Evolutionary conservation across 2,329 filamentous ascomycete species (phyloP), one percentile per base, ranked within the genome.

Genomic region (Talaromyces sp.): DNA sequence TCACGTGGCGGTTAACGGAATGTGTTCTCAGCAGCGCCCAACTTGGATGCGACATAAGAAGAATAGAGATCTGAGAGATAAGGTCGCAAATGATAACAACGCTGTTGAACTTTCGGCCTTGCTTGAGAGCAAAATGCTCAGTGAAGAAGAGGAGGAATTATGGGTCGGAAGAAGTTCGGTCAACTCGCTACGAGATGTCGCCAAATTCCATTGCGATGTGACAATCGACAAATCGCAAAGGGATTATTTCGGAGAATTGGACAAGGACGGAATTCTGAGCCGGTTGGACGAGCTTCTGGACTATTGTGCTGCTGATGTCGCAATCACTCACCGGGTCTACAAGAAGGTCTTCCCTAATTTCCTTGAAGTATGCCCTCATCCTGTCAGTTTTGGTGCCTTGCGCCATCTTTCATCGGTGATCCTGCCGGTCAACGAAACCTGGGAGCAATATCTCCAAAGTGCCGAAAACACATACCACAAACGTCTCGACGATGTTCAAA

Each of bases 21-120:
- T 99, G 95, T 99, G 95, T 78, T 98, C 95, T 25, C 89, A 91
- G 69, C 95, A 99, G 77, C 87, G 95, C 59, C 95, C 96, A 9
- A 97, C 92, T 0, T 99, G 95, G 95, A 93, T 97, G 89, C 96
- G 92, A 76, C 92, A 97, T 77, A 91, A 92, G 75, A 99, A 99
- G 80, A 92, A 90, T 69, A 86, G 90, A 65, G 94, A 98, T 73
- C 73, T 94, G 54, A 84, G 92, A 59, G 93, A 97, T 67, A 90
- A 89, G 72, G 88, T 94, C 57, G 86, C 90, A 5, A 88, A 84
- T 58, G 86, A 92, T 63, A 89, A 88, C 3, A 86, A 90, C 17
- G 89, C 89, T 62, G 80, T 87, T 7, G 90, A 95, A 68, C 78
- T 97, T 27, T 86, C 89, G 2, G 82, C 86, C 54, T 79, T 97